phyloP scores from a whole-genome alignment of 148 eudicot species.

The Camellia sinensis region DNA sequence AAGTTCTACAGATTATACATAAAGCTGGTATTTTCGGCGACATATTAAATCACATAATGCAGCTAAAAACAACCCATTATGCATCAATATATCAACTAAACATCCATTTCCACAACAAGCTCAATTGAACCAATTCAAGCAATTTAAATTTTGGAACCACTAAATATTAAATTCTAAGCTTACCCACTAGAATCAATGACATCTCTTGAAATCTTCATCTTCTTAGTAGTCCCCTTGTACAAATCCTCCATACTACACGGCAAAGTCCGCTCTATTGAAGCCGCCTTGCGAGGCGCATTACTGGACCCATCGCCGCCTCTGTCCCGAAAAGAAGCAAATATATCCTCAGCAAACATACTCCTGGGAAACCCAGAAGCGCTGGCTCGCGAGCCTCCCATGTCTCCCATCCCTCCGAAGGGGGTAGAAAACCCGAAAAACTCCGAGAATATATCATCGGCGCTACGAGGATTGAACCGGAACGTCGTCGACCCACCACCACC shows the following conservation, averaged over 20 bases:
- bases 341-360: constrained; percentile 64
- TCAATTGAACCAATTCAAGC: constrained; percentile 2
- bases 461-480: constrained; percentile 61
- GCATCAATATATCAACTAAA: background rate
- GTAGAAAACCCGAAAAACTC: constrained; percentile 74
- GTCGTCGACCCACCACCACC: constrained; percentile 36
- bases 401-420: constrained; percentile 61
- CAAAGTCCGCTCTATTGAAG: constrained; percentile 53
- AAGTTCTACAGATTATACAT: background rate
- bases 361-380: constrained; percentile 44
- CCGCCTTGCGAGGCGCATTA: constrained; percentile 43
- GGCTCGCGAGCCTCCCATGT: constrained; percentile 43
- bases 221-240: constrained; percentile 75
- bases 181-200: constrained; percentile 61
- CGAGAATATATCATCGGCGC: constrained; percentile 75
- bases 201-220: constrained; percentile 82
- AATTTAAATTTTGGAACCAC: background rate
- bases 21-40: background rate
- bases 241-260: constrained; percentile 80
- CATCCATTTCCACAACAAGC: background rate
- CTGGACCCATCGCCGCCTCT: constrained; percentile 39
- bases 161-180: background rate
- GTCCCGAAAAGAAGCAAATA: constrained; percentile 42
- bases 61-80: background rate
- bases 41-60: background rate